Evolutionary conservation across 2,329 filamentous ascomycete genomes (phyloP).

Genomic region (Dissoconium aciculare): DNA sequence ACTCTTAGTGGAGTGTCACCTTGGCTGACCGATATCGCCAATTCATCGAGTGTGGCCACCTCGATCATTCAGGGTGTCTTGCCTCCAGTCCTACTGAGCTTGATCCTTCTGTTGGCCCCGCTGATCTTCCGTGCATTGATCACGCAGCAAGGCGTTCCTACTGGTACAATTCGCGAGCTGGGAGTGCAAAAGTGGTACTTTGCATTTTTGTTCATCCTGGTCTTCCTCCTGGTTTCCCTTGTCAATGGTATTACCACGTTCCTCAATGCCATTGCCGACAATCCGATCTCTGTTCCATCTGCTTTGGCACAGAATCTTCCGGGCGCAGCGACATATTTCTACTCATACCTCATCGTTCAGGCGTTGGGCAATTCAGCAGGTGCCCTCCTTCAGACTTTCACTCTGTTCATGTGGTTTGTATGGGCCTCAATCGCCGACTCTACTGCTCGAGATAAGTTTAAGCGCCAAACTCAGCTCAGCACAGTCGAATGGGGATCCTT

Average conservation of each 20-base stretch:
- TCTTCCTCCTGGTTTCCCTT: conserved; percentile 86
- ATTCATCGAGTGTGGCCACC: conserved; percentile 45
- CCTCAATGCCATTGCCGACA: conserved; percentile 47
- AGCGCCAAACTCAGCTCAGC: conserved; percentile 61
- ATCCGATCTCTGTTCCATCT: conserved; percentile 53
- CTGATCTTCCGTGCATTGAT: conserved; percentile 62
- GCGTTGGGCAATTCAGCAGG: conserved; percentile 81
- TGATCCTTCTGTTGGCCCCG: conserved; percentile 70
- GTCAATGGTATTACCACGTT: conserved; percentile 57
- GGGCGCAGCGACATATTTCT: conserved; percentile 87
- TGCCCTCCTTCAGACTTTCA: conserved; percentile 70
- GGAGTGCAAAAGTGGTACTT: conserved; percentile 92
- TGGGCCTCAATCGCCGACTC: conserved; percentile 68
- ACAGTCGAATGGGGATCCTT: conserved; percentile 80
- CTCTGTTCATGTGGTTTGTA: conserved; percentile 66
- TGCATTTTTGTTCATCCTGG: conserved; percentile 78
- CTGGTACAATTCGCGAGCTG: conserved; percentile 61
- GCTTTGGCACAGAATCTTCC: conserved; percentile 68
- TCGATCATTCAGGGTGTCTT: conserved; percentile 72
- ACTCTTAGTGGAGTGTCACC: conserved; percentile 48
- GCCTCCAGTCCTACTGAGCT: conserved; percentile 58
- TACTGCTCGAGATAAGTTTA: conserved; percentile 71
- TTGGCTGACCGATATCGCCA: conserved; percentile 57
- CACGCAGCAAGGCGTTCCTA: conserved; percentile 63
- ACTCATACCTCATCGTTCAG: conserved; percentile 95